Conservation (phyloP, 1,284 basidiomycete genomes). For the Cutaneotrichosporon sp. region DNA sequence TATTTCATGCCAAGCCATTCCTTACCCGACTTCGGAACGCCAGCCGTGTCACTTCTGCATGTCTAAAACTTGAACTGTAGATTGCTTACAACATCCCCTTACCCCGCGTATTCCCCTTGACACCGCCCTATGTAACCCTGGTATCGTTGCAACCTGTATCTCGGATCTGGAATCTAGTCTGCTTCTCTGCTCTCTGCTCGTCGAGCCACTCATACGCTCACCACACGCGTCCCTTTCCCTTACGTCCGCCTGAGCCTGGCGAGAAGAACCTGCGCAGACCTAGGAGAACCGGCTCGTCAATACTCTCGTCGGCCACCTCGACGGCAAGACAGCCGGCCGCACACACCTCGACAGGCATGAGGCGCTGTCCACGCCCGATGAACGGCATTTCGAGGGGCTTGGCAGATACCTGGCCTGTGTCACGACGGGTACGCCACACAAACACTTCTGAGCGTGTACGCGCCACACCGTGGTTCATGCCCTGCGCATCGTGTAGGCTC, state of each 20-base stretch:
- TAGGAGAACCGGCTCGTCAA: neutral
- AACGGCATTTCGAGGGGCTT: neutral
- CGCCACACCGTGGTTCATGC: constrained; percentile 7
- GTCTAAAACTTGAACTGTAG: neutral
- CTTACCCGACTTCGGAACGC: neutral
- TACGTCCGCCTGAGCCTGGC: neutral
- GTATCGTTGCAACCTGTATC: neutral
- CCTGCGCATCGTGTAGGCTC: constrained; percentile 4
- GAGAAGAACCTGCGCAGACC: constrained; percentile 6
- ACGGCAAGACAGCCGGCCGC: neutral
- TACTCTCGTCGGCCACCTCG: constrained; percentile 1
- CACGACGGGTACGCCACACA: neutral
- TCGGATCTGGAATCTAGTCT: neutral
- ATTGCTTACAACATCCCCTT: neutral
- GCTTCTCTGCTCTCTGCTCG: neutral
- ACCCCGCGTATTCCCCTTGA: neutral
- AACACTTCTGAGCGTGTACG: constrained; percentile 2
- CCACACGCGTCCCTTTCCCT: constrained; percentile 1
- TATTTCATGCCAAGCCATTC: too few relatives aligned
- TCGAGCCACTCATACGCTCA: too few relatives aligned
- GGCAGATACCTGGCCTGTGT: neutral
- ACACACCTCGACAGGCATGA: constrained; percentile 10
- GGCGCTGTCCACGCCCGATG: neutral
- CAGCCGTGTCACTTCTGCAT: neutral
- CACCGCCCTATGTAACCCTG: neutral